Conservation (phyloP, 768 basidiomycete genomes). For the Tricholoma saponaceum region DNA sequence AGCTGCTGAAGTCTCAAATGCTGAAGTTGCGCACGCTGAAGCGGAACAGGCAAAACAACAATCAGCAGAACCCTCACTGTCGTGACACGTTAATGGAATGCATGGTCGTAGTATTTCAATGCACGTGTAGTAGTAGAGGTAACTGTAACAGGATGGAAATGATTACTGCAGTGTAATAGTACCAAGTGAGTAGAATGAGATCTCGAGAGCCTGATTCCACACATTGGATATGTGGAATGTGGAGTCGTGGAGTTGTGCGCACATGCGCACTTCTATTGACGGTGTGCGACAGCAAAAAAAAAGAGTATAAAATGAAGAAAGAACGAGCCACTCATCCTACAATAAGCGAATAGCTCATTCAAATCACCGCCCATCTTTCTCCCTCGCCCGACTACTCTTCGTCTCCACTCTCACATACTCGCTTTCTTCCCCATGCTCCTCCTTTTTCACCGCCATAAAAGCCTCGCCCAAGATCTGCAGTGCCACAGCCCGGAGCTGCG, state of each 20-base stretch:
- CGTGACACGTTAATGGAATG: neutral
- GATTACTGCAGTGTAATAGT: neutral
- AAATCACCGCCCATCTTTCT: constrained; percentile 12
- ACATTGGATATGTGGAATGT: too few species aligned
- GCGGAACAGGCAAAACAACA: constrained; percentile 13
- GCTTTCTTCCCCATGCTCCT: constrained; percentile 52
- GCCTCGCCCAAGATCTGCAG: constrained; percentile 84
- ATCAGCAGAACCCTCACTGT: neutral
- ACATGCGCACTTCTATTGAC: neutral
- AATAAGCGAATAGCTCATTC: neutral
- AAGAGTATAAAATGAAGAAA: neutral
- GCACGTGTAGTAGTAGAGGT: neutral
- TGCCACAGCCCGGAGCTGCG: constrained; percentile 72
- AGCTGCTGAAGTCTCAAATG: neutral
- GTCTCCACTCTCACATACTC: constrained; percentile 86
- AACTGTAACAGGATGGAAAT: neutral
- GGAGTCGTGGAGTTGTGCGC: neutral
- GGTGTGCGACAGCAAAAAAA: neutral
- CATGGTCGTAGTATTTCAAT: neutral
- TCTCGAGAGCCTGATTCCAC: too few species aligned
- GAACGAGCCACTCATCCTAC: neutral
- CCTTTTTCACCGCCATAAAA: constrained; percentile 67
- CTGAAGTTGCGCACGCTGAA: constrained; percentile 6
- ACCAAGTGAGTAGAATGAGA: neutral
- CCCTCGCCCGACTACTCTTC: constrained; percentile 50